These are phyloP conservation scores for Coniella vitis DNA, from an alignment of 2,329 filamentous ascomycete genomes.

Conservation along the genomic window DNA sequence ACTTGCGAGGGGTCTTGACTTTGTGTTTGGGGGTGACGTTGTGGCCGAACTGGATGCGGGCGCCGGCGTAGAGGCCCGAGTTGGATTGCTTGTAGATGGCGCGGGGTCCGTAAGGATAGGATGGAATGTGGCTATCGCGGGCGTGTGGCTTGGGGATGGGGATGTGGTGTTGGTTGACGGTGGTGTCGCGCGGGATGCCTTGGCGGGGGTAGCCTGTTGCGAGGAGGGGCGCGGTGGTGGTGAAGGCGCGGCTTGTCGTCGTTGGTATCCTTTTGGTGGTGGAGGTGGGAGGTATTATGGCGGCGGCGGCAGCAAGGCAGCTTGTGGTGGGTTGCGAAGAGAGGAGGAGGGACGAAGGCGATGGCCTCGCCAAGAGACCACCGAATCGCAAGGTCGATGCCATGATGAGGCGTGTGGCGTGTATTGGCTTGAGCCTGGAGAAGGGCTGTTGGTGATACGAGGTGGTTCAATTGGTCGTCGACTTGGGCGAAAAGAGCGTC, in stretches of 20 bases:
- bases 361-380: slow-evolving; percentile 8
- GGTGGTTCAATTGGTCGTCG: too few relatives aligned
- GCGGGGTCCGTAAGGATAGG: slow-evolving; percentile 68
- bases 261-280: neutral
- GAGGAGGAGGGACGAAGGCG: neutral
- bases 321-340: neutral
- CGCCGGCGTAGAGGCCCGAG: slow-evolving; percentile 62
- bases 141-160: slow-evolving; percentile 41
- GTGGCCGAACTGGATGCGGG: slow-evolving; percentile 73
- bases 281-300: neutral
- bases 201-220: slow-evolving; percentile 18
- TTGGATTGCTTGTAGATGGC: slow-evolving; percentile 74
- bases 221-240: slow-evolving; percentile 27
- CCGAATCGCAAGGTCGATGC: slow-evolving; percentile 10
- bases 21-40: slow-evolving; percentile 61
- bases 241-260: slow-evolving; percentile 23
- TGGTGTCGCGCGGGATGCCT: slow-evolving; percentile 11
- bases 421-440: too few relatives aligned
- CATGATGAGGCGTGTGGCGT: neutral
- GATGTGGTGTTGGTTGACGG: too few relatives aligned
- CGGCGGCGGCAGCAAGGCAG: neutral
- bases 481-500: neutral
- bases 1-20: slow-evolving; percentile 64
- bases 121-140: slow-evolving; percentile 38
- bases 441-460: too few relatives aligned